Evolutionary conservation across 1,284 basidiomycete genomes (phyloP).

Genomic region (Ganoderma multipileum): DNA sequence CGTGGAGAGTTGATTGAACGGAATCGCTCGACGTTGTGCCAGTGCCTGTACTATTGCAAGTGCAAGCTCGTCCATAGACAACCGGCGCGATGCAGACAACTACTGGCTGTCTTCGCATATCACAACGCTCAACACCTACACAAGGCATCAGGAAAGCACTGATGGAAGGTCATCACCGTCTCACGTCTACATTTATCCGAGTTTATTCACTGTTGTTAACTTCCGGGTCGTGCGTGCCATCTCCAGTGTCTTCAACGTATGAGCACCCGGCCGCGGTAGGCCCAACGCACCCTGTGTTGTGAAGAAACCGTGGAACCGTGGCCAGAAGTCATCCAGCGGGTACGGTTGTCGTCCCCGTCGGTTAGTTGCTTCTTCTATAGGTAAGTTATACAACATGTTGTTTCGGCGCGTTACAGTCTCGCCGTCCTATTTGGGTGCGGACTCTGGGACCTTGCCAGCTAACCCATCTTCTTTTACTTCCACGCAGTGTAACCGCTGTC

Average conservation of each 20-base stretch:
- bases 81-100: too few relatives aligned
- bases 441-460: not conserved
- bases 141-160: not conserved
- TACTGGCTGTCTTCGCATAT: too few relatives aligned
- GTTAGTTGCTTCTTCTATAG: slow-evolving; percentile 1
- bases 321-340: not conserved
- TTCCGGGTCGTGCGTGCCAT: not conserved
- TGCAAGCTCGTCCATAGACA: too few relatives aligned
- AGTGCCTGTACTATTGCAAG: too few relatives aligned
- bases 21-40: too few relatives aligned
- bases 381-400: not conserved
- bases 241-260: not conserved
- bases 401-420: not conserved
- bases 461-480: not conserved
- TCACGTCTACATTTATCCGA: slow-evolving; percentile 1
- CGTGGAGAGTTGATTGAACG: too few relatives aligned
- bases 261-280: not conserved
- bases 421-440: not conserved
- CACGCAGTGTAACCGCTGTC: not conserved
- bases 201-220: not conserved
- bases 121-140: too few relatives aligned
- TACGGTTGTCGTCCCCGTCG: not conserved
- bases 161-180: not conserved
- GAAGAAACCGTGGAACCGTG: not conserved
- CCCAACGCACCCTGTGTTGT: not conserved